Percentiles rank a stretch among this genome's conserved stretches.
Conservation (phyloP, 2,329 filamentous ascomycete species). For the Arthroderma sp. region DNA sequence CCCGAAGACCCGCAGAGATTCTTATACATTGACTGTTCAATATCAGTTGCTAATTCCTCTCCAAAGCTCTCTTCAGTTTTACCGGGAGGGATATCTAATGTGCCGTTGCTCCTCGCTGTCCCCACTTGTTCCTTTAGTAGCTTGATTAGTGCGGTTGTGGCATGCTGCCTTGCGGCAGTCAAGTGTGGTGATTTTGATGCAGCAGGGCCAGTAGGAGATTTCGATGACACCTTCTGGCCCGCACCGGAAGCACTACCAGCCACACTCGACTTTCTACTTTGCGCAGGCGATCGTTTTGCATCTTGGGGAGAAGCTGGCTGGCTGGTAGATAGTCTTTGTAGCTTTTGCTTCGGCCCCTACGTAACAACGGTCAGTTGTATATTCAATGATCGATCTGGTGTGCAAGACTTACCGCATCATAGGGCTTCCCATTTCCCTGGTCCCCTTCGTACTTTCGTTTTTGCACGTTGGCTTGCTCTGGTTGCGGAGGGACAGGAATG, state of each 20-base stretch:
- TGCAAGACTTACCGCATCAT: constrained; percentile 20
- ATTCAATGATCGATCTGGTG: no score
- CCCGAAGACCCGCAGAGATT: constrained; percentile 38
- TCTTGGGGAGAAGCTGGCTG: constrained; percentile 9
- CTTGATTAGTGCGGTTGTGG: constrained; percentile 58
- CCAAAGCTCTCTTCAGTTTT: constrained; percentile 51
- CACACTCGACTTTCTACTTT: constrained; percentile 22
- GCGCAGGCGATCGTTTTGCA: constrained; percentile 16
- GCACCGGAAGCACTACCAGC: constrained; percentile 17
- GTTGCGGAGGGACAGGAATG: constrained; percentile 10
- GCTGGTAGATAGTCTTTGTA: constrained; percentile 25
- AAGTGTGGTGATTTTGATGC: constrained; percentile 39
- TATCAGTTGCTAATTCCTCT: constrained; percentile 58
- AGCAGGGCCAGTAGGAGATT: constrained; percentile 20
- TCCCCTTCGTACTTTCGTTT: constrained; percentile 30
- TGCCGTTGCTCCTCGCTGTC: constrained; percentile 52
- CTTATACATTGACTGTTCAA: constrained; percentile 57
- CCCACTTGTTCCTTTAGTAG: constrained; percentile 53
- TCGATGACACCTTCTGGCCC: constrained; percentile 18
- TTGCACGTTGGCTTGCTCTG: constrained; percentile 19
- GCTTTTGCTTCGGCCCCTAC: constrained; percentile 30
- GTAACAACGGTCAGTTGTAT: no score
- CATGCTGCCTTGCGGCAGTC: constrained; percentile 50
- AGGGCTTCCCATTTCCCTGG: constrained; percentile 15
- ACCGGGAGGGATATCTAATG: constrained; percentile 50